A percentile compares a stretch with the other conserved stretches of the same genome.
Conservation (phyloP, 495 filamentous ascomycete genomes). For the Usnea hakonensis region DNA sequence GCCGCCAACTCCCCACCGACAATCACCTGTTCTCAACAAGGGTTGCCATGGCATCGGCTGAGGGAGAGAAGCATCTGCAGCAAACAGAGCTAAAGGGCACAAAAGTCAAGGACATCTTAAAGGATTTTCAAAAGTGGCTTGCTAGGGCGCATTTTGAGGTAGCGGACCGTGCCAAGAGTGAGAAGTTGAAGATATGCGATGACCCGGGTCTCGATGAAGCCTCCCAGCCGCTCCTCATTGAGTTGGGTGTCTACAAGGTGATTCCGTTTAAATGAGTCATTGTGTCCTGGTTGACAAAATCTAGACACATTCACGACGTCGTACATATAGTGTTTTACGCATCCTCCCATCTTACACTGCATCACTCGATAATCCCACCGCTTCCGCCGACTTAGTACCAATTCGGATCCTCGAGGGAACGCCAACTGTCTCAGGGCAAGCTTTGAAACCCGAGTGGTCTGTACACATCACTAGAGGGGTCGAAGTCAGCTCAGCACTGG, state of each 20-base stretch:
- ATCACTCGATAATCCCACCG: background rate
- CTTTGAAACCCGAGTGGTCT: background rate
- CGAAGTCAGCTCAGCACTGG: background rate
- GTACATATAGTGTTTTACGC: conserved; percentile 1
- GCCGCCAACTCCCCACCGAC: background rate
- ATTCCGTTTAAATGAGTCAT: conserved; percentile 2
- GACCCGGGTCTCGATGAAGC: background rate
- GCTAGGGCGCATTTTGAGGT: conserved; percentile 1
- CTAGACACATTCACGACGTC: background rate
- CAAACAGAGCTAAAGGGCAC: background rate
- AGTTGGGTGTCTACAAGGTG: background rate
- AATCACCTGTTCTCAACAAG: background rate
- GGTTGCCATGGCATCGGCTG: background rate
- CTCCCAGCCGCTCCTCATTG: background rate
- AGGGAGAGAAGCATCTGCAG: conserved; percentile 1
- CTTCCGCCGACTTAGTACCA: conserved; percentile 1
- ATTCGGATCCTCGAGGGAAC: background rate
- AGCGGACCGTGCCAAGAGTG: background rate
- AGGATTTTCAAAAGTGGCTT: conserved; percentile 2
- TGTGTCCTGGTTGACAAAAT: background rate
- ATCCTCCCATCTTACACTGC: background rate
- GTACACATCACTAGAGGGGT: conserved; percentile 2
- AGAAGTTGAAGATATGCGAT: background rate
- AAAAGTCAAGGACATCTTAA: background rate
- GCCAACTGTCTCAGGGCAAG: conserved; percentile 1